A percentile compares a stretch with the other conserved stretches of the same genome.
Evolutionary conservation across 805 yeast species (phyloP).

Genomic region (Saccharomycopsis vini): DNA sequence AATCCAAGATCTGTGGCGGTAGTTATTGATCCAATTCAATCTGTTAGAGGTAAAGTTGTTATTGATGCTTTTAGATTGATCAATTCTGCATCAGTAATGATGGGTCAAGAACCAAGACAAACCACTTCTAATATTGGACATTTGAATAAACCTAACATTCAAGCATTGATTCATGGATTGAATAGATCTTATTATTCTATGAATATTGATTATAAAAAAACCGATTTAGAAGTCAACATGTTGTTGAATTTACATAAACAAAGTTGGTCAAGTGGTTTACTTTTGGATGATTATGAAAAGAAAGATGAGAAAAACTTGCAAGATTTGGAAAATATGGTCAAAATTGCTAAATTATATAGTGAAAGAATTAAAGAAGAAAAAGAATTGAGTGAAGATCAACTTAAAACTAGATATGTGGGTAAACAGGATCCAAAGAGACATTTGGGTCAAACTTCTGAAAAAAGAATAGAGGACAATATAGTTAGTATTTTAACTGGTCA

Average conservation of each 20-base stretch:
- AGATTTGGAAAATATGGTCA: constrained; percentile 71
- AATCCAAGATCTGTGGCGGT: constrained; percentile 96
- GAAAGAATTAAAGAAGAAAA: constrained; percentile 88
- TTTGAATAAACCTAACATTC: constrained; percentile 91
- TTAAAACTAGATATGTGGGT: constrained; percentile 94
- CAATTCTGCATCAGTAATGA: constrained; percentile 77
- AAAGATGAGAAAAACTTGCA: constrained; percentile 70
- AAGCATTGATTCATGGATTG: constrained; percentile 92
- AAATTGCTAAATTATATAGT: constrained; percentile 82
- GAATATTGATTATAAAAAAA: constrained; percentile 89
- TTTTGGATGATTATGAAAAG: constrained; percentile 64
- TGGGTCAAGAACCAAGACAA: constrained; percentile 97
- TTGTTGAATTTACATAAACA: constrained; percentile 86
- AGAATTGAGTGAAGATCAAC: constrained; percentile 77
- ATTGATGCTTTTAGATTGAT: constrained; percentile 97
- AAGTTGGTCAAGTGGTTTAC: constrained; percentile 91
- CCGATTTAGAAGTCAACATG: constrained; percentile 89
- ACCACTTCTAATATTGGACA: constrained; percentile 94
- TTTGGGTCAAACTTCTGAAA: constrained; percentile 79
- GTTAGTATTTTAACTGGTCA: constrained; percentile 81
- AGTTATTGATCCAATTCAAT: constrained; percentile 96
- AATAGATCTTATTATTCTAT: constrained; percentile 95
- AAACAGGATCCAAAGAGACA: constrained; percentile 99
- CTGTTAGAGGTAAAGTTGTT: constrained; percentile 97
- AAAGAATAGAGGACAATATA: constrained; percentile 80